Conservation (phyloP, 1,139 yeast species). For the Blastobotrys aristatus region DNA sequence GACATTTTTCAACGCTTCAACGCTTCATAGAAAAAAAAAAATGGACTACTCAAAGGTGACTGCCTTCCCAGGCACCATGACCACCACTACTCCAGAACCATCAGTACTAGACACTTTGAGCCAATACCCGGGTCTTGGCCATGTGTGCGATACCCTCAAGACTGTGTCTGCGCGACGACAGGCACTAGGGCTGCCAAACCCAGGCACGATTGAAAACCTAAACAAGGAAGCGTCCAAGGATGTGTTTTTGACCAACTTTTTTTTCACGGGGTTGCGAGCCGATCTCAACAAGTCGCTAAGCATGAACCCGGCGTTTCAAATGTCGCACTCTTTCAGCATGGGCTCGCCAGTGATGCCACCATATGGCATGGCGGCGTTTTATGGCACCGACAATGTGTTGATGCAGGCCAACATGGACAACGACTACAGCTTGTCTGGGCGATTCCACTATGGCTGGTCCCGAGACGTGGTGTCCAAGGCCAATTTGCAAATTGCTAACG, state of each 20-base stretch:
- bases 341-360: conserved; percentile 88
- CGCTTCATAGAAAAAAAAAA: background rate
- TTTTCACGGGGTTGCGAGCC: conserved; percentile 95
- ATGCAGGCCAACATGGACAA: conserved; percentile 90
- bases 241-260: conserved; percentile 83
- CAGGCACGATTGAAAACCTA: conserved; percentile 92
- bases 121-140: conserved; percentile 71
- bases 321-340: conserved; percentile 86
- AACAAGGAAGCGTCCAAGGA: conserved; percentile 92
- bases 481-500: conserved; percentile 81
- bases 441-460: conserved; percentile 91
- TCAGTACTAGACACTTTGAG: conserved; percentile 58
- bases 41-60: conserved; percentile 14
- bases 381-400: conserved; percentile 80
- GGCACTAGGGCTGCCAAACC: conserved; percentile 77
- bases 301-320: conserved; percentile 93
- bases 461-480: conserved; percentile 73
- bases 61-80: conserved; percentile 19
- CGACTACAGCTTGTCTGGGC: conserved; percentile 79
- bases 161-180: conserved; percentile 73
- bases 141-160: conserved; percentile 68
- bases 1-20: background rate
- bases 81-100: conserved; percentile 22
- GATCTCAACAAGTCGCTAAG: conserved; percentile 90
- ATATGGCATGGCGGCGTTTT: conserved; percentile 86